Evolutionary conservation across 805 yeast species (phyloP), one percentile per base, ranked within the genome.

Genomic region (Yueomyces sp.): DNA sequence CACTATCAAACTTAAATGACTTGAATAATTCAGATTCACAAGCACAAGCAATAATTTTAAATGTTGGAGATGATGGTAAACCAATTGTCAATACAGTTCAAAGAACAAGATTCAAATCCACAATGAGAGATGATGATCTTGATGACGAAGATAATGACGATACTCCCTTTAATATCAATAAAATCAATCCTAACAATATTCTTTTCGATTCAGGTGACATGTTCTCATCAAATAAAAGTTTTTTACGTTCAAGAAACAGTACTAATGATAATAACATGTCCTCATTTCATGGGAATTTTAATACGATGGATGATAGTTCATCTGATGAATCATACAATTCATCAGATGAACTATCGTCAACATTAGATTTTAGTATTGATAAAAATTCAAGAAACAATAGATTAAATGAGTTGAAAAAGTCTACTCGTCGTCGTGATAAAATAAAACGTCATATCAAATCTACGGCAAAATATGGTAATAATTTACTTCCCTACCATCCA

Each of bases 41-140:
- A 3, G 5, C 27, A 5, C 39, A 33, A 7, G 30, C 36, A 11
- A 36, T 36, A 36, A 36, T 6, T 36, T 31, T 36, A 34, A 43
- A 26, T 41, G 42, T 38, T 39, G 30, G 5, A 29, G 48, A 38
- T 11, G 30, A 37, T 33, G 27, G 5, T 12, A 27, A 34, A 8
- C 44, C 19, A 19, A 19, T 19, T 19, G 19, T 19, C 19, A 19
- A 19, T 19, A 19, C 19, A 19, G 47, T 19, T n/a, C 39, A 36
- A 33, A 44, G 28, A 26, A 30, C 33, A 8, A 52, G 47, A 40
- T 49, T 59, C 33, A 56, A 51, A 41, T 53, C 57, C 2, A 59
- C 62, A 1, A 54, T 59, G 60, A 50, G 64, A 31, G 47, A 51
- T 26, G 45, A 42, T 11, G 36, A 26, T 12, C 33, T 26, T 41